Percentiles rank a stretch among this genome's conserved stretches.
Conservation (phyloP, 495 filamentous ascomycete genomes). For the Talaromyces wortmannii region DNA sequence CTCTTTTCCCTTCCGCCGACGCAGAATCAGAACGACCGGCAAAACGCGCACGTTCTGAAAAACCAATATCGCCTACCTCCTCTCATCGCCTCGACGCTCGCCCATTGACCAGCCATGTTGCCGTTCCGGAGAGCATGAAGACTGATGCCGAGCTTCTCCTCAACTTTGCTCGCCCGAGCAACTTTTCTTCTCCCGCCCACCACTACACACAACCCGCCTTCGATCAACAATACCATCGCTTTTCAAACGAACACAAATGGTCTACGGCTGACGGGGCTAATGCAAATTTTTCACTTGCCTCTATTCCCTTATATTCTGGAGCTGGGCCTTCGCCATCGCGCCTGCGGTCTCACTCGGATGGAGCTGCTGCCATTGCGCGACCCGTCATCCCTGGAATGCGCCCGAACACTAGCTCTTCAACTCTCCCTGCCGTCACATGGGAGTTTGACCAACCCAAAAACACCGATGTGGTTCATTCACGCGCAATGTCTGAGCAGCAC, state of each 20-base stretch:
- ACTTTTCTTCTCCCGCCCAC: constrained; percentile 22
- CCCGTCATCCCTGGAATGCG: constrained; percentile 29
- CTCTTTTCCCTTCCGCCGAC: constrained; percentile 26
- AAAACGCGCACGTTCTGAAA: constrained; percentile 57
- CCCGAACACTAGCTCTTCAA: constrained; percentile 36
- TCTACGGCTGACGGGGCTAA: constrained; percentile 9
- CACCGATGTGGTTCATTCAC: not conserved
- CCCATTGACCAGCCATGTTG: constrained; percentile 34
- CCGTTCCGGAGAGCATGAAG: constrained; percentile 36
- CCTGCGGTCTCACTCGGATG: constrained; percentile 39
- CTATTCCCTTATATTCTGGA: constrained; percentile 5
- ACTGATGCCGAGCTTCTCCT: constrained; percentile 49
- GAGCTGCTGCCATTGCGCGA: constrained; percentile 34
- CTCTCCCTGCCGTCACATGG: constrained; percentile 28
- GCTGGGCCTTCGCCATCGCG: constrained; percentile 24
- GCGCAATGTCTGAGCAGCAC: not conserved
- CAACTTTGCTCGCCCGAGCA: constrained; percentile 34
- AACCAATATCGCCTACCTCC: constrained; percentile 39
- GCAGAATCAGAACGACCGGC: constrained; percentile 39
- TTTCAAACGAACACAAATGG: constrained; percentile 15
- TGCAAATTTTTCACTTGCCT: constrained; percentile 8
- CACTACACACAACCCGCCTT: constrained; percentile 22
- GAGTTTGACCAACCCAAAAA: constrained; percentile 13
- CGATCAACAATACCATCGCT: constrained; percentile 23
- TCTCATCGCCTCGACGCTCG: constrained; percentile 24